Evolutionary conservation across 2,329 filamentous ascomycete genomes (phyloP).

Genomic region (Hypoxylon rubiginosum): DNA sequence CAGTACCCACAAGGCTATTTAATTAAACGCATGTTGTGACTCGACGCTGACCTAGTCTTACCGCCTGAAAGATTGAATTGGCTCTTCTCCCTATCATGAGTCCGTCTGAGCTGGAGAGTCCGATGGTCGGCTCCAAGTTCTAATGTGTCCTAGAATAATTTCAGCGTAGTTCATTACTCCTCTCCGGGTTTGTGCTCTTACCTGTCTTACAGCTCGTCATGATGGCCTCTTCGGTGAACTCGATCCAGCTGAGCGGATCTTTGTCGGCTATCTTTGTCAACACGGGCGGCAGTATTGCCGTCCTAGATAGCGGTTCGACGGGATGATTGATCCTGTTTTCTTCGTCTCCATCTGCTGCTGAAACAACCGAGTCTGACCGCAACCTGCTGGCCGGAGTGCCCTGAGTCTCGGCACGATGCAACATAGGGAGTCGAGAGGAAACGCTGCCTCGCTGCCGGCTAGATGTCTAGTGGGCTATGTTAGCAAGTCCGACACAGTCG

Average conservation of each 20-base stretch:
- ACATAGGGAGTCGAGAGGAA: slow-evolving; percentile 63
- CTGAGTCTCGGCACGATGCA: slow-evolving; percentile 73
- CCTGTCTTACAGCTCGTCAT: slow-evolving; percentile 93
- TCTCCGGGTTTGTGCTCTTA: slow-evolving; percentile 60
- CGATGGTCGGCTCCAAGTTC: slow-evolving; percentile 59
- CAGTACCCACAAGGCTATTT: neutral
- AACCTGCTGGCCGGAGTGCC: slow-evolving; percentile 70
- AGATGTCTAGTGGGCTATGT: slow-evolving; percentile 58
- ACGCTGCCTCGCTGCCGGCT: slow-evolving; percentile 69
- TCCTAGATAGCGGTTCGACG: slow-evolving; percentile 86
- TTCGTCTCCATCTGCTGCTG: slow-evolving; percentile 63
- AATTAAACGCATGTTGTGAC: neutral
- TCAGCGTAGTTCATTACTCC: neutral
- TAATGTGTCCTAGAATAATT: slow-evolving; percentile 54
- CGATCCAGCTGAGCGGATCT: slow-evolving; percentile 89
- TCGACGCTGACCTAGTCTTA: neutral
- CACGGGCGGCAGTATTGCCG: slow-evolving; percentile 89
- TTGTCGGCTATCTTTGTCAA: slow-evolving; percentile 88
- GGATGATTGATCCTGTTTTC: slow-evolving; percentile 77
- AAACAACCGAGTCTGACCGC: slow-evolving; percentile 78
- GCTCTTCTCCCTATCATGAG: slow-evolving; percentile 16
- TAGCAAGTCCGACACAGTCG: slow-evolving; percentile 7
- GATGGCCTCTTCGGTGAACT: slow-evolving; percentile 94
- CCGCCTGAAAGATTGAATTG: slow-evolving; percentile 1
- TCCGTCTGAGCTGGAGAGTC: slow-evolving; percentile 52